Conservation (phyloP, 2,329 filamentous ascomycete species). For the Proliferodiscus dingleyae region DNA sequence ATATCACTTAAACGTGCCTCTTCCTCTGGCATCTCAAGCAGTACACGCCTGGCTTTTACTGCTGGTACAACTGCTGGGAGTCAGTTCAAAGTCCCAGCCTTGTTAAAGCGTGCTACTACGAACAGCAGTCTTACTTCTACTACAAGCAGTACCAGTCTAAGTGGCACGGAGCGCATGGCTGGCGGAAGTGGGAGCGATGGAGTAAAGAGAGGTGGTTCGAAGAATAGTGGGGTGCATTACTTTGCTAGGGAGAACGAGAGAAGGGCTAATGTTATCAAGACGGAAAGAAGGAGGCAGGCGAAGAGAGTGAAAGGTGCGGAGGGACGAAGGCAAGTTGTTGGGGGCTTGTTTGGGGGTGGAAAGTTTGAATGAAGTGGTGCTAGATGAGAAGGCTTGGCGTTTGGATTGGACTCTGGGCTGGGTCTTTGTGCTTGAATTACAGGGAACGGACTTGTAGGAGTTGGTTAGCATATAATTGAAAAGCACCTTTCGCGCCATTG, state of each 20-base stretch:
- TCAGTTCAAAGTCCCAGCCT: slow-evolving; percentile 62
- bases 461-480: too few species aligned
- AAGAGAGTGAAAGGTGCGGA: slow-evolving; percentile 54
- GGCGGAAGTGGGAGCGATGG: slow-evolving; percentile 43
- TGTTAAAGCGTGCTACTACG: slow-evolving; percentile 70
- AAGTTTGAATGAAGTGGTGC: slow-evolving; percentile 38
- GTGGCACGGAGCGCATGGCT: slow-evolving; percentile 28
- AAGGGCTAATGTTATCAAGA: slow-evolving; percentile 49
- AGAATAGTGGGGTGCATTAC: slow-evolving; percentile 56
- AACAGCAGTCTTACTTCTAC: slow-evolving; percentile 42
- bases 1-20: slow-evolving; percentile 62
- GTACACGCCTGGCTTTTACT: slow-evolving; percentile 52
- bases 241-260: slow-evolving; percentile 57
- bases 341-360: slow-evolving; percentile 53
- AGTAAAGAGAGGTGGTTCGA: slow-evolving; percentile 55
- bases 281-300: slow-evolving; percentile 53
- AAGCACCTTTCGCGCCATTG: too few species aligned
- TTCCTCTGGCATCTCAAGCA: slow-evolving; percentile 33
- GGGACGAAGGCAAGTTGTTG: slow-evolving; percentile 50
- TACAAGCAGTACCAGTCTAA: slow-evolving; percentile 27
- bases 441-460: too few species aligned
- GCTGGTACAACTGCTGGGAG: slow-evolving; percentile 32
- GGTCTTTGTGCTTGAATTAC: too few species aligned
- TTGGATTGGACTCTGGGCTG: too few species aligned
- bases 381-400: background rate